These are phyloP conservation scores for Umbelopsis sp. DNA, from an alignment of 192 early-diverging fungal species.

Conservation along the genomic window DNA sequence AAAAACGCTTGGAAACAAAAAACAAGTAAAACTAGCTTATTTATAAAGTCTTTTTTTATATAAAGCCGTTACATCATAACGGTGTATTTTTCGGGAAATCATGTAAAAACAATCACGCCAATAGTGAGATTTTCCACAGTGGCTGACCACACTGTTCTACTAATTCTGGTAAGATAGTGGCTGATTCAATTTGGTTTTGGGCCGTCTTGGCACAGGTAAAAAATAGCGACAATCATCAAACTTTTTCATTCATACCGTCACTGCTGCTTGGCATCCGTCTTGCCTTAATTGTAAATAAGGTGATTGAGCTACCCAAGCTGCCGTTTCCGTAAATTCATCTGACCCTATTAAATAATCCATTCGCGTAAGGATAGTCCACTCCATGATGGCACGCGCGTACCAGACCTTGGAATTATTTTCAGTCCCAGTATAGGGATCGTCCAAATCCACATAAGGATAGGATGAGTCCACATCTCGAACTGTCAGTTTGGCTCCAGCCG, in stretches of 20 bases:
- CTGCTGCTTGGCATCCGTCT: constrained; percentile 7
- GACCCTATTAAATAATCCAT: constrained; percentile 36
- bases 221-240: not conserved
- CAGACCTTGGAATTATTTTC: constrained; percentile 3
- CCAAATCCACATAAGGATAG: not conserved
- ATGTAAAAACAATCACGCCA: not conserved
- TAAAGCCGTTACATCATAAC: constrained; percentile 19
- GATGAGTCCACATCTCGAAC: not conserved
- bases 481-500: not conserved
- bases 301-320: constrained; percentile 40
- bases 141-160: not conserved
- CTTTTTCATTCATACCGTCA: not conserved
- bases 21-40: not conserved
- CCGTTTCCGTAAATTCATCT: constrained; percentile 29
- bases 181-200: not conserved
- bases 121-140: not conserved
- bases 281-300: not conserved
- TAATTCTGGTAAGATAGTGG: constrained; percentile 17
- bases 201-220: not conserved
- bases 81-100: not conserved
- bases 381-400: constrained; percentile 36
- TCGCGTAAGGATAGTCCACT: constrained; percentile 37
- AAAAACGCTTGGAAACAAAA: not conserved
- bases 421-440: not conserved
- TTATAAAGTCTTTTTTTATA: constrained; percentile 5